A percentile compares a stretch with the other conserved stretches of the same genome.
Evolutionary conservation across 2,329 filamentous ascomycete genomes (phyloP).

Genomic region (Colletotrichum godetiae): DNA sequence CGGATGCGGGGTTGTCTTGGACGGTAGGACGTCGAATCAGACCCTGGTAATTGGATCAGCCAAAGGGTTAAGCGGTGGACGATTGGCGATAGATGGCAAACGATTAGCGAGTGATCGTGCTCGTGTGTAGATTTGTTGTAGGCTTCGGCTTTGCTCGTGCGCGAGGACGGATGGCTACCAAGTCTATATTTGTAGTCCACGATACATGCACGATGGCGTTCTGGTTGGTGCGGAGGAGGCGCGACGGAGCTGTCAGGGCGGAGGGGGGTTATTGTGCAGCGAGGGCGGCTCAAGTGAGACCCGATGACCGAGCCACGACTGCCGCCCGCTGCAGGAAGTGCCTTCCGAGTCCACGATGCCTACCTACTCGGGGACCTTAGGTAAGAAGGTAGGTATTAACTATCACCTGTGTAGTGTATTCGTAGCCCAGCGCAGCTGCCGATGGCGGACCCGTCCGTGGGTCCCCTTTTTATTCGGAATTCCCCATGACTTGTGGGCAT

Average conservation of each 20-base stretch:
- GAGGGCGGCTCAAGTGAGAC: conserved; percentile 28
- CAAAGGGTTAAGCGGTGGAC: neutral
- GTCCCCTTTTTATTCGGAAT: neutral
- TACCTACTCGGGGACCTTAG: neutral
- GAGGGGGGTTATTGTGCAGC: conserved; percentile 25
- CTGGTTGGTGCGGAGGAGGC: neutral
- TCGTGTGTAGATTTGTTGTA: neutral
- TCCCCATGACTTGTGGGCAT: neutral
- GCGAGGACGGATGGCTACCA: neutral
- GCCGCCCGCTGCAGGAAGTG: neutral
- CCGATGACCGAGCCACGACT: conserved; percentile 18
- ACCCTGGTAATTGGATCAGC: neutral
- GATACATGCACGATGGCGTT: neutral
- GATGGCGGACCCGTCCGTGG: neutral
- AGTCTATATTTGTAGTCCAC: conserved; percentile 10
- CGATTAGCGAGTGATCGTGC: neutral
- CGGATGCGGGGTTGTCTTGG: conserved; percentile 5
- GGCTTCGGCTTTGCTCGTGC: neutral
- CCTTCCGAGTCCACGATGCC: neutral
- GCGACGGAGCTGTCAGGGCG: neutral
- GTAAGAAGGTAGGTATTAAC: too few relatives aligned
- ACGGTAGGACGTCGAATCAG: conserved; percentile 2
- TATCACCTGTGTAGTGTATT: too few relatives aligned
- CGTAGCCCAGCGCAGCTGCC: neutral
- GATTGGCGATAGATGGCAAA: neutral